phyloP scores from a whole-genome alignment of 2,329 filamentous ascomycete species.

The Scedosporium dehoogii region DNA sequence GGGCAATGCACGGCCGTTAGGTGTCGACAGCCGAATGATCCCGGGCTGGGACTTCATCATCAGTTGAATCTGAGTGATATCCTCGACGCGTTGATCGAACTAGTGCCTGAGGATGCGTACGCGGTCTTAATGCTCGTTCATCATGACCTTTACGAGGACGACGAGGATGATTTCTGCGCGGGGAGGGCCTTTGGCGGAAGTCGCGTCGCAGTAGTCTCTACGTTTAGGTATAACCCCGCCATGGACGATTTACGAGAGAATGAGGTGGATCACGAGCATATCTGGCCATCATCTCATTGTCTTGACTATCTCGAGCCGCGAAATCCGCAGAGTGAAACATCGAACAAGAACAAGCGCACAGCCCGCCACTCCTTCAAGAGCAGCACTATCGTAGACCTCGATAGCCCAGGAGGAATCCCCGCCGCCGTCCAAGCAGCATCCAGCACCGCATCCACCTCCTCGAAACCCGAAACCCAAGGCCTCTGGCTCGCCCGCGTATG shows the following conservation, averaged over 20 bases:
- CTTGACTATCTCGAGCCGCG: conserved; percentile 32
- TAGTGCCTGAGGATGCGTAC: conserved; percentile 48
- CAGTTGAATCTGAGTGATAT: conserved; percentile 54
- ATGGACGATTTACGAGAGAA: conserved; percentile 26
- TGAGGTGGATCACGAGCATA: conserved; percentile 35
- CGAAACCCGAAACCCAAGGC: conserved; percentile 18
- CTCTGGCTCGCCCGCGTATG: conserved; percentile 50
- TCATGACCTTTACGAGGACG: conserved; percentile 56
- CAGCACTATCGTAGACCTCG: neutral
- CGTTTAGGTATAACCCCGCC: conserved; percentile 49
- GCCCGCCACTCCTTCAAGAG: neutral
- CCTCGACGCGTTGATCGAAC: conserved; percentile 42
- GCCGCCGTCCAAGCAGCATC: conserved; percentile 23
- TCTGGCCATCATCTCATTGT: conserved; percentile 58
- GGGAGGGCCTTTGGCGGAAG: conserved; percentile 57
- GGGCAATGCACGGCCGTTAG: conserved; percentile 37
- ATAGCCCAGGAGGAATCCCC: neutral
- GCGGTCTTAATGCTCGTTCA: conserved; percentile 45
- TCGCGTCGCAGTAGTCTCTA: conserved; percentile 51
- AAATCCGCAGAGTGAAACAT: conserved; percentile 14
- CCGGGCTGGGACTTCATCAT: conserved; percentile 32
- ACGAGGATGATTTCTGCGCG: conserved; percentile 58
- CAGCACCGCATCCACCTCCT: conserved; percentile 16
- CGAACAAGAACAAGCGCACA: neutral
- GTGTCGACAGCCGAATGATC: conserved; percentile 25